These are phyloP conservation scores for Leishmania amazonensis DNA, from an alignment of 208 protist genomes.

Conservation along the genomic window DNA sequence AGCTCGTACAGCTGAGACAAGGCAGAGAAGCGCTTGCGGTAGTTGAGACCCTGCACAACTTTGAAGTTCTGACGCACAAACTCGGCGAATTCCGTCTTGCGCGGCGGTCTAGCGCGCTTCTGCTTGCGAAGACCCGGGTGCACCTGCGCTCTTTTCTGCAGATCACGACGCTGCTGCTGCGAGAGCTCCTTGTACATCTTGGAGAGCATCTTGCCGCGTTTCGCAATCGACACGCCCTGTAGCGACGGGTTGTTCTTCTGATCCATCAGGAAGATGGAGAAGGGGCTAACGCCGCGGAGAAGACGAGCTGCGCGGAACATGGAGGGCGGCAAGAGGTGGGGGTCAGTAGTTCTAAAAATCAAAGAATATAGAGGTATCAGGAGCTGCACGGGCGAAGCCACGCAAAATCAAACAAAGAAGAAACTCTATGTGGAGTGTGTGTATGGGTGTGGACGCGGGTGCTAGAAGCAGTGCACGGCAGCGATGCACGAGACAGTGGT, in stretches of 20 bases:
- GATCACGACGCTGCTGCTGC: constrained; percentile 48
- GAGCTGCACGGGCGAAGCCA: background rate
- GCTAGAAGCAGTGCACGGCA: background rate
- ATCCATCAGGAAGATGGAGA: constrained; percentile 90
- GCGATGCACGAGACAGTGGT: background rate
- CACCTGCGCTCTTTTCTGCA: constrained; percentile 62
- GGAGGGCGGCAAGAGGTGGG: background rate
- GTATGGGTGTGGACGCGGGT: background rate
- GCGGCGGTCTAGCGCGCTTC: constrained; percentile 19
- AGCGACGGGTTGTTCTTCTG: constrained; percentile 84
- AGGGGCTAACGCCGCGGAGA: constrained; percentile 78
- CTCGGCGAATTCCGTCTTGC: constrained; percentile 52
- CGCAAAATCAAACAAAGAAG: background rate
- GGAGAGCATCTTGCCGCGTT: constrained; percentile 67
- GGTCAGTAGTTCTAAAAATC: background rate
- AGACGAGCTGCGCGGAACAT: constrained; percentile 73
- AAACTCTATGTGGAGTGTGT: background rate
- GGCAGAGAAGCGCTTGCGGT: constrained; percentile 66
- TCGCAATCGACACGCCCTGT: constrained; percentile 63
- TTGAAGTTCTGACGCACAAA: constrained; percentile 84
- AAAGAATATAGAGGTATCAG: background rate
- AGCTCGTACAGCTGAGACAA: constrained; percentile 84
- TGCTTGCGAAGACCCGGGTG: constrained; percentile 54
- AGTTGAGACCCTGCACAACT: constrained; percentile 68
- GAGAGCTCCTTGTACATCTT: constrained; percentile 88